These are phyloP conservation scores for Salvia sclarea DNA, from an alignment of 305 asterid species.

Conservation along the genomic window DNA sequence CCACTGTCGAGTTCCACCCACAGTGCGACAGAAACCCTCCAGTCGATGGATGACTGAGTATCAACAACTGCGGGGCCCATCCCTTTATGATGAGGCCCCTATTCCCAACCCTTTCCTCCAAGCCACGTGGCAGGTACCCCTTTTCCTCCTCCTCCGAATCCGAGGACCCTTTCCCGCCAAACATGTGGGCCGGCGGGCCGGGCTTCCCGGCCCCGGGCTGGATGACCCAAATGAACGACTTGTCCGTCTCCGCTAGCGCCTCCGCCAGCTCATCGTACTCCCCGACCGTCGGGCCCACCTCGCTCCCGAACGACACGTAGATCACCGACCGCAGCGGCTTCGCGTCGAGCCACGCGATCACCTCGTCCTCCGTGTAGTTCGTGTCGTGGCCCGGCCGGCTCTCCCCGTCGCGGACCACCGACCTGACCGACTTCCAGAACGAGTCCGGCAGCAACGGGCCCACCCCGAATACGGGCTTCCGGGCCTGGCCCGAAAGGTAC, in stretches of 20 bases:
- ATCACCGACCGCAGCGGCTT: conserved; percentile 56
- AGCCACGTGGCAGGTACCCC: conserved; percentile 53
- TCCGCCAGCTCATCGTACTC: conserved; percentile 53
- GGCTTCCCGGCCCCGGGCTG: conserved; percentile 55
- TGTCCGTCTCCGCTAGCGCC: conserved; percentile 50
- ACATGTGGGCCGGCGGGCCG: conserved; percentile 42
- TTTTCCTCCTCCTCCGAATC: conserved; percentile 43
- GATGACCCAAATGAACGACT: conserved; percentile 68
- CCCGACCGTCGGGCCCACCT: conserved; percentile 60
- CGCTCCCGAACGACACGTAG: conserved; percentile 74
- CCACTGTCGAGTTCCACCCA: conserved; percentile 76
- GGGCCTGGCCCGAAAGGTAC: conserved; percentile 34
- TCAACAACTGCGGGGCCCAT: conserved; percentile 73
- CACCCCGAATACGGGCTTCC: conserved; percentile 48
- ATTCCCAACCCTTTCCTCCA: conserved; percentile 45
- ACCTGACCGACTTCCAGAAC: conserved; percentile 49
- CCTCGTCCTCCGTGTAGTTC: conserved; percentile 61
- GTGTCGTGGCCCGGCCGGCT: conserved; percentile 52
- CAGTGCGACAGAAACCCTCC: conserved; percentile 75
- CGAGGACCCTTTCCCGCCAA: conserved; percentile 30
- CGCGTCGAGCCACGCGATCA: conserved; percentile 61
- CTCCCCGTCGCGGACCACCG: conserved; percentile 43
- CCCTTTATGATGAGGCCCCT: conserved; percentile 67
- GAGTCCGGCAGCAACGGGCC: conserved; percentile 63
- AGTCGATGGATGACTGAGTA: conserved; percentile 56